These are phyloP conservation scores for Catunica adiposa DNA, from an alignment of 2,329 filamentous ascomycete genomes.

Conservation along the genomic window DNA sequence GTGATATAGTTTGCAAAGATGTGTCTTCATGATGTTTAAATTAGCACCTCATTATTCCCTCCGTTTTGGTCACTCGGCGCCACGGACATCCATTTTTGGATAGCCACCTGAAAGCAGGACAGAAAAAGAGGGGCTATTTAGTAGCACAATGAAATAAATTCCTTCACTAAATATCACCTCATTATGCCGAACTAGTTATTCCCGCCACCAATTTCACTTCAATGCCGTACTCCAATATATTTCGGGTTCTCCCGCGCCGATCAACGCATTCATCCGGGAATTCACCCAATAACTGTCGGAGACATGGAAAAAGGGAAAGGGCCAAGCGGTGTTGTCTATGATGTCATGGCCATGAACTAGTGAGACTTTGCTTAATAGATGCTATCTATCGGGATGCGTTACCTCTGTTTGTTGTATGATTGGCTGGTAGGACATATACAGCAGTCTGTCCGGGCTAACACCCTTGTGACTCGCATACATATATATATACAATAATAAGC, in stretches of 20 bases:
- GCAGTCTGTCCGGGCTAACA: not conserved
- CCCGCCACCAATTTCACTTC: too few species aligned
- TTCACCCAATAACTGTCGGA: too few species aligned
- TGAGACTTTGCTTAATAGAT: too few species aligned
- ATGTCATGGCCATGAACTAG: too few species aligned
- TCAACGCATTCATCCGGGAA: too few species aligned
- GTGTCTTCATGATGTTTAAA: slow-evolving; percentile 1
- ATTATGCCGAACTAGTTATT: too few species aligned
- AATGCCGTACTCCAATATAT: too few species aligned
- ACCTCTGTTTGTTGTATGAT: not conserved
- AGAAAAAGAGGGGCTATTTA: not conserved
- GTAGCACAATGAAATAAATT: not conserved
- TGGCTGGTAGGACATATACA: not conserved
- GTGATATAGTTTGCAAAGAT: not conserved
- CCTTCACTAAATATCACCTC: not conserved
- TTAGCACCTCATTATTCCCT: not conserved
- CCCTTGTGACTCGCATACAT: too few species aligned
- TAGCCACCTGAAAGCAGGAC: not conserved
- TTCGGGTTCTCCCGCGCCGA: too few species aligned
- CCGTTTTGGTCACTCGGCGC: slow-evolving; percentile 10
- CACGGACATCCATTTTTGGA: slow-evolving; percentile 12
- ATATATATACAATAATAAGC: not conserved
- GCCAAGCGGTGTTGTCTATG: too few species aligned
- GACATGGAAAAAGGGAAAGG: too few species aligned
- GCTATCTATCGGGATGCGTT: too few species aligned